These are phyloP conservation scores for Phlebiopsis gigantea DNA, from an alignment of 768 basidiomycete genomes.

Conservation along the genomic window DNA sequence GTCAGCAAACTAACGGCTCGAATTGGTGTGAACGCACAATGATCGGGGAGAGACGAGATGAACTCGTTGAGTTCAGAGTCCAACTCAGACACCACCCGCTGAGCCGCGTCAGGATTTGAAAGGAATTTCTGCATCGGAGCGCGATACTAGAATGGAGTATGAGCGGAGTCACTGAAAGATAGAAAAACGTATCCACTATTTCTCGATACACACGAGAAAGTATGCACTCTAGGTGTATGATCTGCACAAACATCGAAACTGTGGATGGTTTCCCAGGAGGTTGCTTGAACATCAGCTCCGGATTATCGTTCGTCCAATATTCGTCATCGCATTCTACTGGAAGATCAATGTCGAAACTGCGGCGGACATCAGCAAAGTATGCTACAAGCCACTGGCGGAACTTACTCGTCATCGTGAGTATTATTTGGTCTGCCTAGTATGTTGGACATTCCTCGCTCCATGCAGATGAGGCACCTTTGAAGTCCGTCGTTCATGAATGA, in stretches of 20 bases:
- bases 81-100: constrained; percentile 51
- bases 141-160: constrained; percentile 32
- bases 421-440: constrained; percentile 62
- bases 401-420: constrained; percentile 69
- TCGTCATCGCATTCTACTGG: constrained; percentile 54
- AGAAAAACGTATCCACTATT: constrained; percentile 51
- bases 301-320: constrained; percentile 2
- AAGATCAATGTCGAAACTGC: constrained; percentile 63
- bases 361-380: not conserved
- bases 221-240: constrained; percentile 58
- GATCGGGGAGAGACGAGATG: constrained; percentile 26
- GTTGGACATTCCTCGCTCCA: constrained; percentile 41
- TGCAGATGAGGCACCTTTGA: constrained; percentile 43
- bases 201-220: constrained; percentile 56
- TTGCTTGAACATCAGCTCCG: constrained; percentile 55
- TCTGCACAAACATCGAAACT: constrained; percentile 52
- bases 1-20: not conserved
- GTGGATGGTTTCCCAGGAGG: constrained; percentile 49
- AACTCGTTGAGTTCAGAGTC: constrained; percentile 59
- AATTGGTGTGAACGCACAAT: not conserved
- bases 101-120: constrained; percentile 36
- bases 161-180: not conserved
- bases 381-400: constrained; percentile 21
- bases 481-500: not conserved
- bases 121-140: constrained; percentile 35